These are phyloP conservation scores for Copromyces sp. DNA, from an alignment of 495 filamentous ascomycete genomes.

Conservation along the genomic window DNA sequence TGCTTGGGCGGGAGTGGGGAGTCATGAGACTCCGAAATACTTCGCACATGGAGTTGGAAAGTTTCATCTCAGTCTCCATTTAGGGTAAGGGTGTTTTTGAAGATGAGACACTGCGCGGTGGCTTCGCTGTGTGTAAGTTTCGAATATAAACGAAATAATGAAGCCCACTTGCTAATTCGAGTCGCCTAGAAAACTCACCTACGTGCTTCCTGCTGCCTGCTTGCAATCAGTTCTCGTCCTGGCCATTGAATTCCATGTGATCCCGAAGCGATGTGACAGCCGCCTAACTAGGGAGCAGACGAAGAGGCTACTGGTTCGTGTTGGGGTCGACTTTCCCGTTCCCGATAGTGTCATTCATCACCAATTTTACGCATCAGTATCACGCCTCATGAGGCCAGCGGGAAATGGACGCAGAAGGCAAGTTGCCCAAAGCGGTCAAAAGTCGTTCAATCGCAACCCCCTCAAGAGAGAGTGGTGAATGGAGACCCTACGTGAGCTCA, in stretches of 20 bases:
- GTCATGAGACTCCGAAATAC: neutral
- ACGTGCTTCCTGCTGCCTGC: neutral
- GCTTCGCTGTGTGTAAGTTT: neutral
- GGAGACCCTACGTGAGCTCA: neutral
- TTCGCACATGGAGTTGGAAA: neutral
- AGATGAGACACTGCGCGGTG: neutral
- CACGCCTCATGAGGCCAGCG: neutral
- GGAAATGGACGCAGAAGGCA: neutral
- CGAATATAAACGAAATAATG: neutral
- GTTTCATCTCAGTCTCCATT: neutral
- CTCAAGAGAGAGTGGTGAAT: neutral
- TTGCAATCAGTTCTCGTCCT: neutral
- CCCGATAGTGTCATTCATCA: neutral
- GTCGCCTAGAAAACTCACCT: neutral
- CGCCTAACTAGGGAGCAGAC: neutral
- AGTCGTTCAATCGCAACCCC: neutral
- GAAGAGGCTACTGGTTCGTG: neutral
- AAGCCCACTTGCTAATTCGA: neutral
- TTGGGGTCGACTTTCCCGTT: neutral
- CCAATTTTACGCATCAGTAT: neutral
- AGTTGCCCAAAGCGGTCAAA: neutral
- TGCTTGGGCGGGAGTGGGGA: neutral
- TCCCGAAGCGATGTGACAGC: neutral
- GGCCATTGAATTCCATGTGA: neutral
- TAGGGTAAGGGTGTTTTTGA: neutral